Percentiles rank a stretch among this genome's conserved stretches.
Evolutionary conservation across 306 rosid species (phyloP).

Genomic region (Quercus bicolor): DNA sequence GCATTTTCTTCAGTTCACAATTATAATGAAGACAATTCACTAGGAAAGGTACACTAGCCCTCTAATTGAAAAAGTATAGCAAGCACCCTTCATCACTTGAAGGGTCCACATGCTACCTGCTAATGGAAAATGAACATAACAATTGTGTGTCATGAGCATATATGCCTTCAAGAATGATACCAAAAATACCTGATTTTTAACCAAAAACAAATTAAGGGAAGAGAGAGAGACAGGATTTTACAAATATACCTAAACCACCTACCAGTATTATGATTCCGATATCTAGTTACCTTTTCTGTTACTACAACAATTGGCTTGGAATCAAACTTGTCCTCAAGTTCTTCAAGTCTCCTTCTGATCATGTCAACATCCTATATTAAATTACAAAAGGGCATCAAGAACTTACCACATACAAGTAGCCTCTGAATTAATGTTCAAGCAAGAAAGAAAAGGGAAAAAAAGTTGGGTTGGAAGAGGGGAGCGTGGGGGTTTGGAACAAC

Average conservation of each 20-base stretch:
- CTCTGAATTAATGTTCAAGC: slow-evolving; percentile 3
- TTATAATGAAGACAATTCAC: not conserved
- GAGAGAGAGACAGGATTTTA: not conserved
- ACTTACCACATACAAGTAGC: not conserved
- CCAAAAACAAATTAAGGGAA: too few species aligned
- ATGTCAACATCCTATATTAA: slow-evolving; percentile 52
- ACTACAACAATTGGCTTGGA: slow-evolving; percentile 58
- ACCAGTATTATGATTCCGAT: not conserved
- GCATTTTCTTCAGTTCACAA: not conserved
- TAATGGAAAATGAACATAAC: not conserved
- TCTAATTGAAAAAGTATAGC: not conserved
- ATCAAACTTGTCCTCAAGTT: slow-evolving; percentile 55
- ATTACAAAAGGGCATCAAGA: not conserved
- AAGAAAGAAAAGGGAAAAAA: not conserved
- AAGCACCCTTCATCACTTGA: not conserved
- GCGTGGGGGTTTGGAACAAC: not conserved
- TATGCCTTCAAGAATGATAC: not conserved
- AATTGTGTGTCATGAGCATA: not conserved
- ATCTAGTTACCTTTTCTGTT: slow-evolving; percentile 73
- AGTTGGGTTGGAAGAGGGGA: not conserved
- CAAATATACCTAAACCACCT: not conserved
- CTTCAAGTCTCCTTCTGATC: slow-evolving; percentile 49
- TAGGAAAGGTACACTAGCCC: not conserved
- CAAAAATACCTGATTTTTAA: not conserved
- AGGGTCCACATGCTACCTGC: not conserved